Evolutionary conservation across 257 asterid genomes (phyloP), one percentile per base, ranked within the genome.

Genomic region (Penstemon davidsonii): DNA sequence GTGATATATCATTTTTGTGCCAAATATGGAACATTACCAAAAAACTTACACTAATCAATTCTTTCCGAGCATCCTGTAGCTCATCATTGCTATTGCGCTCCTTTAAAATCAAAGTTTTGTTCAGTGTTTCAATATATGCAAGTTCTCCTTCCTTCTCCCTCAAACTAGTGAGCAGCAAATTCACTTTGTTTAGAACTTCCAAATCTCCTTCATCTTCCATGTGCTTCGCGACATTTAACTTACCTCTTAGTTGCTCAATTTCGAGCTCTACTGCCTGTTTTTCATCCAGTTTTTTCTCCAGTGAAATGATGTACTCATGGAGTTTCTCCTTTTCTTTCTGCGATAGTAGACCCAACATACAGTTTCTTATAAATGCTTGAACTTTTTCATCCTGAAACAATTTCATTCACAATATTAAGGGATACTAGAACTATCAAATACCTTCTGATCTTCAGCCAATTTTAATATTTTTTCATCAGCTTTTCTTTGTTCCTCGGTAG

Each of bases 21-120:
- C 38, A 42, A 50, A 42, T 12, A 39, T 5, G 8, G 46, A 74
- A 67, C 52, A 55, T 51, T 67, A 46, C 49, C 37, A 66, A 60
- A 36, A 62, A 50, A 72, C 90, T 87, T 79, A 94, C 99, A 68
- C 87, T 83, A 73, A 88, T 68, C 88, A 94, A 69, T 74, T 88
- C 99, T 84, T 86, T 94, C 18, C 96, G 92, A 25, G 99, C 97
- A 18, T 90, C 99, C 76, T 91, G 99, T 71, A 94, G 82, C 80
- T 87, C 96, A 18, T 85, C 90, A 66, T 90, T 94, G 75, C 84
- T 80, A 73, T 78, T 89, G 69, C 89, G 92, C 76, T 94, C 97
- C 82, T 83, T 81, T 55, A 86, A 79, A n/a, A 91, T 73, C 47
- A 88, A 76, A 55, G 87, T 76, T 69, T 86, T 96, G 83, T 87